A percentile compares a stretch with the other conserved stretches of the same genome.
phyloP scores from a whole-genome alignment of 164 flowering plant species.

The Umbellularia californica region DNA sequence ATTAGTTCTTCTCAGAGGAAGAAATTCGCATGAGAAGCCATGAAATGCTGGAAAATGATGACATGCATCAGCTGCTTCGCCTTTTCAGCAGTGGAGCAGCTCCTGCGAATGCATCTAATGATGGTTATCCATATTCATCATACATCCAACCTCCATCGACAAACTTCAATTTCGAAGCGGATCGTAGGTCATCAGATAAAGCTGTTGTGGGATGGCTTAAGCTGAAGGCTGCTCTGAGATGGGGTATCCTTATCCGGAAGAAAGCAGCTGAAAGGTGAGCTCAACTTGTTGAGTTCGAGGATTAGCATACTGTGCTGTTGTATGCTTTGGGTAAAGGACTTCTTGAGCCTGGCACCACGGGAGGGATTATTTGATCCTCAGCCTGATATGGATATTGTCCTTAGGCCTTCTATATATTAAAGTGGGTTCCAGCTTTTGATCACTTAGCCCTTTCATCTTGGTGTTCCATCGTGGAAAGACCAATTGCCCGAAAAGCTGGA shows the following conservation, averaged over 20 bases:
- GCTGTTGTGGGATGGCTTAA: constrained; percentile 99
- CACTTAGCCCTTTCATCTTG: too few species aligned
- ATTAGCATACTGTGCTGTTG: constrained; percentile 32
- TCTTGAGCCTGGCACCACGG: constrained; percentile 57
- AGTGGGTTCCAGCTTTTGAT: too few species aligned
- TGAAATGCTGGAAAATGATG: constrained; percentile 92
- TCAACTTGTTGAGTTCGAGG: constrained; percentile 82
- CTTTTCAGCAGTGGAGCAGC: constrained; percentile 61
- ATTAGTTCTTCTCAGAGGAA: constrained; percentile 70
- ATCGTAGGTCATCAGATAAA: constrained; percentile 69
- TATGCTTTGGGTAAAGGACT: constrained; percentile 22
- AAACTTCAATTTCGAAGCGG: constrained; percentile 44
- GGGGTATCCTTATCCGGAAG: constrained; percentile 95
- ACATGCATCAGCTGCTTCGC: constrained; percentile 91
- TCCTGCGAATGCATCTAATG: constrained; percentile 34
- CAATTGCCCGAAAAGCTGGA: too few species aligned
- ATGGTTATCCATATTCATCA: constrained; percentile 38
- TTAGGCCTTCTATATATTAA: too few species aligned
- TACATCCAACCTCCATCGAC: constrained; percentile 43
- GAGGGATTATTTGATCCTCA: constrained; percentile 29
- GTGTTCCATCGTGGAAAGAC: too few species aligned
- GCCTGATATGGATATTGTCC: background rate
- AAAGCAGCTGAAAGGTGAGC: constrained; percentile 94
- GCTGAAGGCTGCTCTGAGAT: constrained; percentile 89
- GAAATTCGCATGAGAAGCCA: constrained; percentile 88